These are phyloP conservation scores for Suillus plorans DNA, from an alignment of 768 basidiomycete genomes.

Conservation along the genomic window DNA sequence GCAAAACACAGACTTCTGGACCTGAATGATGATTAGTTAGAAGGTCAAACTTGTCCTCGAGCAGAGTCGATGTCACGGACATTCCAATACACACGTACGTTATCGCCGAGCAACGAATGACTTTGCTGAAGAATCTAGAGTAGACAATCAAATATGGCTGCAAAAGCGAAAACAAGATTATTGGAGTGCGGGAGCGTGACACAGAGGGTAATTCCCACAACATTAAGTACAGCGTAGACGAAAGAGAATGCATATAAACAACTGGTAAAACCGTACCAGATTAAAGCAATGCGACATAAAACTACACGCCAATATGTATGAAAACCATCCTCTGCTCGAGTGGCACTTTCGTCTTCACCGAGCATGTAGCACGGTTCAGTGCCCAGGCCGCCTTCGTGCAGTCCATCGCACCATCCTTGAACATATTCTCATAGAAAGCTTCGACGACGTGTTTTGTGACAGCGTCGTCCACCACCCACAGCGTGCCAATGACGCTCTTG, in stretches of 20 bases:
- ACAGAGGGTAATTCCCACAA: neutral
- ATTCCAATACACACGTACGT: neutral
- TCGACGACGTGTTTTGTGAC: neutral
- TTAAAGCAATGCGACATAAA: neutral
- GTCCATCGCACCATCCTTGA: neutral
- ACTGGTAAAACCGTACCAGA: no score
- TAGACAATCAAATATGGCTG: no score
- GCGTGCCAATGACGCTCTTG: no score
- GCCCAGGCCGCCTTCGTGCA: neutral
- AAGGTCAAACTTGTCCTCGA: no score
- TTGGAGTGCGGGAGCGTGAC: neutral
- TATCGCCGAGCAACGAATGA: neutral
- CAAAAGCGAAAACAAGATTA: no score
- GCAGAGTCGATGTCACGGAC: neutral
- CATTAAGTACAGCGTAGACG: neutral
- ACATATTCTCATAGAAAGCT: neutral
- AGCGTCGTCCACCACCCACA: neutral
- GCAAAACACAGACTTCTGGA: neutral
- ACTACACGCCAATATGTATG: neutral
- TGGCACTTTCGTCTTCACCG: neutral
- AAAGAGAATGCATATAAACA: neutral
- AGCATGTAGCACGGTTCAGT: neutral
- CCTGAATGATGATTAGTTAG: neutral
- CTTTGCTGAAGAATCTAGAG: neutral
- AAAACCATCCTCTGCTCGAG: neutral